These are phyloP conservation scores for Lichenothelia convexa DNA, from an alignment of 495 filamentous ascomycete genomes.

Conservation along the genomic window DNA sequence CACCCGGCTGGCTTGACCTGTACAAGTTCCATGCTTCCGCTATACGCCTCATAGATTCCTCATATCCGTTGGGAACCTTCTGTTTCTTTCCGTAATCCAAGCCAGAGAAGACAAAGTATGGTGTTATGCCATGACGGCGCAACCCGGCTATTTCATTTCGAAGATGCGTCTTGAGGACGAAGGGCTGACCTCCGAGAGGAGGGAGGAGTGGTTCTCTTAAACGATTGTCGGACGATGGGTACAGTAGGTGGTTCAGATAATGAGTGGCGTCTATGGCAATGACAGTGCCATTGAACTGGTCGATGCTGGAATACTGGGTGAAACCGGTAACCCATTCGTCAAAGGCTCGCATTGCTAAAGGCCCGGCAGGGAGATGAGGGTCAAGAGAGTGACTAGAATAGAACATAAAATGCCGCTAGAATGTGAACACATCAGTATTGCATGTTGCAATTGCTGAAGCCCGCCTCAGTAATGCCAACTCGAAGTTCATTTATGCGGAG, in stretches of 20 bases:
- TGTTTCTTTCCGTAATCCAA: constrained; percentile 53
- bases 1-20: constrained; percentile 54
- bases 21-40: constrained; percentile 72
- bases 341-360: too few relatives aligned
- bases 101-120: constrained; percentile 80
- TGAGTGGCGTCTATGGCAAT: constrained; percentile 81
- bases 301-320: constrained; percentile 18
- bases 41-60: constrained; percentile 17
- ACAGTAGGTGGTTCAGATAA: constrained; percentile 63
- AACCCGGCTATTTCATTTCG: constrained; percentile 53
- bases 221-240: constrained; percentile 44
- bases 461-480: too few relatives aligned
- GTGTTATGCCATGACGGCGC: constrained; percentile 42
- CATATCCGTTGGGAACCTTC: constrained; percentile 28
- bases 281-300: constrained; percentile 47
- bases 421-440: too few relatives aligned
- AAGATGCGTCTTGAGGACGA: constrained; percentile 51
- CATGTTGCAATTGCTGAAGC: too few relatives aligned
- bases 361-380: too few relatives aligned
- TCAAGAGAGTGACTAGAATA: too few relatives aligned
- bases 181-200: constrained; percentile 77
- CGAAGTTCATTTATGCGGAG: too few relatives aligned
- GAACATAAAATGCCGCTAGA: too few relatives aligned
- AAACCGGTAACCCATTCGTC: constrained; percentile 7
- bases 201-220: constrained; percentile 70